Evolutionary conservation across 306 rosid genomes (phyloP).

Genomic region (Vachellia pachyceras): DNA sequence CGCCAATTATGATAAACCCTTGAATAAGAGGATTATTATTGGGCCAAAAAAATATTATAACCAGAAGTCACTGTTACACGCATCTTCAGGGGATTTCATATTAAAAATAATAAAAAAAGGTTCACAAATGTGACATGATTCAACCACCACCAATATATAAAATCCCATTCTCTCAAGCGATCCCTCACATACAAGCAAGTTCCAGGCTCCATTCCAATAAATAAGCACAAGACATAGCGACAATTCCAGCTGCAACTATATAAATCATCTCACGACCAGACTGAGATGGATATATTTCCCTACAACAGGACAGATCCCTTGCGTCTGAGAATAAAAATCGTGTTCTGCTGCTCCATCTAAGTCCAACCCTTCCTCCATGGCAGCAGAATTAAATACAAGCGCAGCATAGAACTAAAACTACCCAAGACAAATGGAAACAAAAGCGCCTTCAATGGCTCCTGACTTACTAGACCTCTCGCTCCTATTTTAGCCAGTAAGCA

Average conservation of each 20-base stretch:
- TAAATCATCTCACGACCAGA: conserved; percentile 30
- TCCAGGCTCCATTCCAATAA: conserved; percentile 35
- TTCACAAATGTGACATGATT: background rate
- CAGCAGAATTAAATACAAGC: conserved; percentile 28
- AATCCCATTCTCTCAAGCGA: background rate
- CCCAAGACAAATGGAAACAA: conserved; percentile 19
- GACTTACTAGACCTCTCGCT: conserved; percentile 10
- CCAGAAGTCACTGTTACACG: background rate
- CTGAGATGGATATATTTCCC: conserved; percentile 14
- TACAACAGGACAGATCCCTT: conserved; percentile 26
- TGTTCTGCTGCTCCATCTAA: conserved; percentile 34
- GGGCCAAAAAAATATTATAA: background rate
- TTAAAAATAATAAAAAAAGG: background rate
- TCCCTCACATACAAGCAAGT: conserved; percentile 7
- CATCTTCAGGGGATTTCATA: background rate
- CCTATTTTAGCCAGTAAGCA: conserved; percentile 11
- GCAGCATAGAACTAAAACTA: conserved; percentile 26
- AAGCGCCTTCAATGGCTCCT: conserved; percentile 17
- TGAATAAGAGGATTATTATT: background rate
- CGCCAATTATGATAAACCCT: background rate
- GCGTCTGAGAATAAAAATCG: conserved; percentile 22
- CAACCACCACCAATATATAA: background rate
- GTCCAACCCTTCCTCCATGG: conserved; percentile 33
- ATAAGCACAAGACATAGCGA: conserved; percentile 10
- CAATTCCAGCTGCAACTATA: conserved; percentile 37